phyloP scores from a whole-genome alignment of 768 basidiomycete genomes.

The Boletus rubescentipes region DNA sequence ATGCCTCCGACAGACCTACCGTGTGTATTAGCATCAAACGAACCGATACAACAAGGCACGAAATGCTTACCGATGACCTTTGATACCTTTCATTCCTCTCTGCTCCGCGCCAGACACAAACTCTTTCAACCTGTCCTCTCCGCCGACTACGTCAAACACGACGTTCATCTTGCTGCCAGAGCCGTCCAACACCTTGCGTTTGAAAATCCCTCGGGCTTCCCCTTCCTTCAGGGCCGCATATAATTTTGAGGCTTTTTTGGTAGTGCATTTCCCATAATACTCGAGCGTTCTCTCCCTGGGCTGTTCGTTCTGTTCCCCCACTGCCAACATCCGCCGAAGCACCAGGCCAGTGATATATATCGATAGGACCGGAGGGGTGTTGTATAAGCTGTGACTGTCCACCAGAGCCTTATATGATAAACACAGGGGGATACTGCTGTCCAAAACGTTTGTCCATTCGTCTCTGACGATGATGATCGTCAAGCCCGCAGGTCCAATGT shows the following conservation, averaged over 20 bases:
- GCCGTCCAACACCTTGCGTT: slow-evolving; percentile 66
- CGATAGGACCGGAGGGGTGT: slow-evolving; percentile 90
- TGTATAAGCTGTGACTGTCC: slow-evolving; percentile 76
- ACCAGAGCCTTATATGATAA: slow-evolving; percentile 83
- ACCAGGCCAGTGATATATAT: slow-evolving; percentile 92
- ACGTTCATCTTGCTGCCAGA: slow-evolving; percentile 96
- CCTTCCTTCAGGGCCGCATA: slow-evolving; percentile 74
- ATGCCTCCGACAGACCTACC: slow-evolving; percentile 65
- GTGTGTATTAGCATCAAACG: background rate
- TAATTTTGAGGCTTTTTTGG: slow-evolving; percentile 71
- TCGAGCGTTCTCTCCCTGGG: slow-evolving; percentile 56
- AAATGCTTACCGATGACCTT: slow-evolving; percentile 82
- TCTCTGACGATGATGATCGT: slow-evolving; percentile 94
- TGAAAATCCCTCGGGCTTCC: slow-evolving; percentile 66
- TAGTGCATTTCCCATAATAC: slow-evolving; percentile 65
- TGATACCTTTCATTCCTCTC: slow-evolving; percentile 79
- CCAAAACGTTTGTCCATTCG: slow-evolving; percentile 65
- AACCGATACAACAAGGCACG: slow-evolving; percentile 1
- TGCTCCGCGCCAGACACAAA: slow-evolving; percentile 83
- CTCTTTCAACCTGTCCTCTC: slow-evolving; percentile 66
- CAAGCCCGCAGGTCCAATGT: slow-evolving; percentile 91
- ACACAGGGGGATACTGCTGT: slow-evolving; percentile 81
- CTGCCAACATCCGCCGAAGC: slow-evolving; percentile 59
- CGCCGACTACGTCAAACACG: slow-evolving; percentile 76
- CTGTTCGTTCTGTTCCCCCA: slow-evolving; percentile 17